Evolutionary conservation across 2,329 filamentous ascomycete genomes (phyloP).

Genomic region (Scedosporium boydii): DNA sequence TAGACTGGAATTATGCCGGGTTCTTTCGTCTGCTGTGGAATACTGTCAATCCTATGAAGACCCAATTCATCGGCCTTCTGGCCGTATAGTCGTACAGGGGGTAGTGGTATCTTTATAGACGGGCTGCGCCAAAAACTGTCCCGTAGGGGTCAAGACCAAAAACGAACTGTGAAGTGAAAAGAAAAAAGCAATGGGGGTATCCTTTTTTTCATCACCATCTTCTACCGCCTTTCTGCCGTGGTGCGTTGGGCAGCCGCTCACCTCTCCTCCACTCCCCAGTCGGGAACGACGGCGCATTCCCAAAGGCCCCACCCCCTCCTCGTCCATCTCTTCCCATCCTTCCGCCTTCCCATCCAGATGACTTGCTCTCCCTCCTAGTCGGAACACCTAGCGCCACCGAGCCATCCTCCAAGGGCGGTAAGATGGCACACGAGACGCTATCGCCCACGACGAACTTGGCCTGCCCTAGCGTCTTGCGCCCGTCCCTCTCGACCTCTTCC

Average conservation of each 20-base stretch:
- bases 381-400: slow-evolving; percentile 56
- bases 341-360: slow-evolving; percentile 20
- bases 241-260: slow-evolving; percentile 47
- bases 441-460: slow-evolving; percentile 81
- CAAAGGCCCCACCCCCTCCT: slow-evolving; percentile 25
- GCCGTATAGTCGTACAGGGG: not conserved
- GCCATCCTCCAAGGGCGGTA: slow-evolving; percentile 66
- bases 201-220: not conserved
- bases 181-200: not conserved
- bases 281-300: slow-evolving; percentile 15
- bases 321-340: slow-evolving; percentile 27
- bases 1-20: not conserved
- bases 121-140: not conserved
- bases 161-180: not conserved
- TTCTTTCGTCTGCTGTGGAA: not conserved
- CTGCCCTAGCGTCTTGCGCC: slow-evolving; percentile 65
- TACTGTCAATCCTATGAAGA: not conserved
- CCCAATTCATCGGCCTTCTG: not conserved
- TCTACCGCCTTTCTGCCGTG: slow-evolving; percentile 5
- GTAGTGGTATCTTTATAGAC: not conserved
- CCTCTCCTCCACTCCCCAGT: slow-evolving; percentile 59
- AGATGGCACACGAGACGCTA: slow-evolving; percentile 73
- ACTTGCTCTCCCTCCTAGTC: slow-evolving; percentile 32
- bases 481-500: slow-evolving; percentile 40
- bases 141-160: not conserved